Evolutionary conservation across 1,139 yeast genomes (phyloP).

Genomic region (Lodderomyces orthopsilosis): DNA sequence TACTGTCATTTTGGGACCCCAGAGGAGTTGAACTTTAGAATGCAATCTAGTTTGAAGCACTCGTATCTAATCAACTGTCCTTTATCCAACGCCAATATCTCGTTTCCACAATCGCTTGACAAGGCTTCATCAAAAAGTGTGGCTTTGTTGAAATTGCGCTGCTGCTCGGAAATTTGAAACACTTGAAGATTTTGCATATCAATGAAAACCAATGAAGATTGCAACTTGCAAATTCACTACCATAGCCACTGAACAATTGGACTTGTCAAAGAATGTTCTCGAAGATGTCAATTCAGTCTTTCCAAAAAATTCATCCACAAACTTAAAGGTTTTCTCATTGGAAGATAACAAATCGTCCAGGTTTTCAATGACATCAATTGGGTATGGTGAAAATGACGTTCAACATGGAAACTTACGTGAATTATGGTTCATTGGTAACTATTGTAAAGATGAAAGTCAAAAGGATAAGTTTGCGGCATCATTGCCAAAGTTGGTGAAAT

Average conservation of each 20-base stretch:
- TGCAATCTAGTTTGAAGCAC: not conserved
- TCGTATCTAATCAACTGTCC: not conserved
- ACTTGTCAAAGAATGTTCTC: too few relatives aligned
- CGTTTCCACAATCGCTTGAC: not conserved
- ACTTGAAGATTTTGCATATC: not conserved
- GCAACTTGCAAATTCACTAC: not conserved
- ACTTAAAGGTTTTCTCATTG: too few relatives aligned
- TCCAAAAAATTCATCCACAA: too few relatives aligned
- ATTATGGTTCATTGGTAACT: not conserved
- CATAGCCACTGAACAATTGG: not conserved
- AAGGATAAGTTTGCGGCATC: not conserved
- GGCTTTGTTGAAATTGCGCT: not conserved
- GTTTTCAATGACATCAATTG: too few relatives aligned
- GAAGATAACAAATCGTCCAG: too few relatives aligned
- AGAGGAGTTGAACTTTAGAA: not conserved
- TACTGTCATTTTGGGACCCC: not conserved
- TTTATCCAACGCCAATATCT: not conserved
- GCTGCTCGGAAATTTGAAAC: not conserved
- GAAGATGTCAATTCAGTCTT: too few relatives aligned
- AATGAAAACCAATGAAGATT: not conserved
- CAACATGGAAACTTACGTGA: too few relatives aligned
- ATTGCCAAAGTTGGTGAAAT: not conserved
- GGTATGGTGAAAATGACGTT: too few relatives aligned
- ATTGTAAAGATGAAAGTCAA: not conserved
- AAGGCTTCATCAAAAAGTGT: not conserved